Conservation (phyloP, 768 basidiomycete species). For the Glaciozyma martinii region DNA sequence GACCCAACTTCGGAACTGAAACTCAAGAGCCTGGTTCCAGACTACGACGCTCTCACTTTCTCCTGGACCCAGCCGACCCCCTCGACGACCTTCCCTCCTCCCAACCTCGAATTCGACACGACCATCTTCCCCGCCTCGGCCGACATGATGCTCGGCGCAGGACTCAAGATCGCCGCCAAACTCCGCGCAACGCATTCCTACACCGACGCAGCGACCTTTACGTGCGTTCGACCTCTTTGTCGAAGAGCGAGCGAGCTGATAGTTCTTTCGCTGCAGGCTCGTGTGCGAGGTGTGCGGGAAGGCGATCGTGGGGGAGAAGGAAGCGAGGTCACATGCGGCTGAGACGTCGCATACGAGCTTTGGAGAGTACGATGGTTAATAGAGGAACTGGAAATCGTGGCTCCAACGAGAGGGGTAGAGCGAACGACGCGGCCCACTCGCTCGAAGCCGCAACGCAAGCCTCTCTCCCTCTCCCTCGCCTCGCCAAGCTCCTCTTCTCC, state of each 20-base stretch:
- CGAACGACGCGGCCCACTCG: no score
- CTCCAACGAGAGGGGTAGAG: no score
- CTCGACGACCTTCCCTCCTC: slow-evolving; percentile 28
- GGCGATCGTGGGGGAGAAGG: slow-evolving; percentile 89
- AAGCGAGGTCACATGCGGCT: slow-evolving; percentile 75
- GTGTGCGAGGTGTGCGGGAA: slow-evolving; percentile 60
- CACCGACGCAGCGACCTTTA: slow-evolving; percentile 78
- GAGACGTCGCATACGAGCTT: slow-evolving; percentile 77
- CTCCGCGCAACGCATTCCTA: slow-evolving; percentile 63
- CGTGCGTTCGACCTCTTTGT: slow-evolving; percentile 38
- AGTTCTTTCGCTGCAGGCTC: background rate
- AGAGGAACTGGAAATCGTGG: no score
- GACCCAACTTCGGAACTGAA: slow-evolving; percentile 14
- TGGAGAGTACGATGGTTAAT: slow-evolving; percentile 53
- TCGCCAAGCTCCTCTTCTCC: no score
- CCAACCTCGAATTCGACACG: slow-evolving; percentile 67
- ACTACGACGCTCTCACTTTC: slow-evolving; percentile 84
- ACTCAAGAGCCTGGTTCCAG: background rate
- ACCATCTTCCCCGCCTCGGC: slow-evolving; percentile 45
- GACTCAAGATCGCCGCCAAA: slow-evolving; percentile 59
- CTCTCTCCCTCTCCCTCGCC: no score
- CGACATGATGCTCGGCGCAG: slow-evolving; percentile 38
- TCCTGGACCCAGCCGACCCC: slow-evolving; percentile 70
- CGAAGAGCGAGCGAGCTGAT: background rate
- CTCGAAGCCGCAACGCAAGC: no score